Evolutionary conservation across 345 rosid genomes (phyloP), one percentile per base, ranked within the genome.

Genomic region (Toxicodendron radicans): DNA sequence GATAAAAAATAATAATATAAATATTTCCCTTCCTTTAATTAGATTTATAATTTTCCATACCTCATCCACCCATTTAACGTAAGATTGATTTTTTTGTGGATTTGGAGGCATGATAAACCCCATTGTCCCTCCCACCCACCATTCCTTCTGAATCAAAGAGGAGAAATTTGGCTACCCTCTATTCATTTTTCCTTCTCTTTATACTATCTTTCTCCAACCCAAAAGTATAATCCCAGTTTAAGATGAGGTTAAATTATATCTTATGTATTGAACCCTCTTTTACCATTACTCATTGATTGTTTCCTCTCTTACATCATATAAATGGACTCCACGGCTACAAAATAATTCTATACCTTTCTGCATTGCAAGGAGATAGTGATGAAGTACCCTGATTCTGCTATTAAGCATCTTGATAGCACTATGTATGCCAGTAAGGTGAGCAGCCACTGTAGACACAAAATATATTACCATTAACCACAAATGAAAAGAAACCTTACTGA

Each of bases 321-420:
- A 17, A 18, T 13, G 48, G 23, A 65, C 54, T 48, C 0, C 3
- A 61, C 52, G 24, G 13, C 38, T 24, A 32, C 17, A 35, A 66
- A 59, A 46, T 49, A 61, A 0, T 10, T 46, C 20, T 10, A 33
- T 82, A 95, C 99, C 98, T 83, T 93, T 91, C 82, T 93, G 93
- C 98, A 95, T 93, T 12, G 90, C 90, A 45, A 71, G 84, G 76
- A 93, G 99, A 79, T 91, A 91, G 66, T 95, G 97, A 79, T 89
- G 92, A 74, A 95, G 97, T 77, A 95, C 97, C 81, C 90, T 87
- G 73, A 93, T 87, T 82, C 98, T 89, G 84, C 97, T 90, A 83
- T 89, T 93, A 68, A 93, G 81, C 99, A 96, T 96, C 89, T 95
- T 95, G 87, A 93, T 93, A 57, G 99, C 99, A 83, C 98, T 93